These are phyloP conservation scores for Chaetomium globosum DNA, from an alignment of 2,329 filamentous ascomycete species.

Conservation along the genomic window DNA sequence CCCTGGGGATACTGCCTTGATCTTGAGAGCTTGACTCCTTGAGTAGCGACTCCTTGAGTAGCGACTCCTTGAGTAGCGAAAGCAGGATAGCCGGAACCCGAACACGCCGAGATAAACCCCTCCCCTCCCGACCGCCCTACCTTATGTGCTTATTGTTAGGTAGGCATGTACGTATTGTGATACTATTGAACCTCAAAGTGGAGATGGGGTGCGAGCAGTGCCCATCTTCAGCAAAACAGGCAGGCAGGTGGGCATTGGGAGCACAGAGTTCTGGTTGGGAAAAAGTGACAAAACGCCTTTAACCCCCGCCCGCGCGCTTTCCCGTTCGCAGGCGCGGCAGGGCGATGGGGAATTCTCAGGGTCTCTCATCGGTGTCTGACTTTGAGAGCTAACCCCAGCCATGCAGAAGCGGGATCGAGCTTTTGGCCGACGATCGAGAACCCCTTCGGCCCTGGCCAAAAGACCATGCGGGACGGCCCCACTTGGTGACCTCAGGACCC, in stretches of 20 bases:
- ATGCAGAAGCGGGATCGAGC: constrained; percentile 31
- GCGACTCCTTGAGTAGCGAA: too few species aligned
- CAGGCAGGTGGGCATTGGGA: background rate
- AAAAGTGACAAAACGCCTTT: background rate
- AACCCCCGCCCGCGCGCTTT: background rate
- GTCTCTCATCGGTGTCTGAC: constrained; percentile 22
- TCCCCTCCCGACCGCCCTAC: too few species aligned
- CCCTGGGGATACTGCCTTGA: background rate
- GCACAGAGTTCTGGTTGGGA: background rate
- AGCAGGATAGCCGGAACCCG: background rate
- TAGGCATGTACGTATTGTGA: too few species aligned
- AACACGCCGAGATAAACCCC: background rate
- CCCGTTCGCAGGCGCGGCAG: too few species aligned
- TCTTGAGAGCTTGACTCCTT: background rate
- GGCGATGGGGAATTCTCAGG: constrained; percentile 19
- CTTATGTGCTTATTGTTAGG: background rate
- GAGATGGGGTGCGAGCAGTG: background rate
- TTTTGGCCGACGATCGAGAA: constrained; percentile 35
- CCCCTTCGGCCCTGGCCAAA: constrained; percentile 11
- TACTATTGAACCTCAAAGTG: background rate
- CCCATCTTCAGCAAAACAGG: background rate
- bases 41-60: too few species aligned
- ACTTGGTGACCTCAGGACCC: constrained; percentile 16
- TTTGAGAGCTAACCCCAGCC: constrained; percentile 24
- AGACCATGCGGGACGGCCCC: constrained; percentile 27